phyloP scores from a whole-genome alignment of 345 rosid species.

The Hypericum androsaemum region DNA sequence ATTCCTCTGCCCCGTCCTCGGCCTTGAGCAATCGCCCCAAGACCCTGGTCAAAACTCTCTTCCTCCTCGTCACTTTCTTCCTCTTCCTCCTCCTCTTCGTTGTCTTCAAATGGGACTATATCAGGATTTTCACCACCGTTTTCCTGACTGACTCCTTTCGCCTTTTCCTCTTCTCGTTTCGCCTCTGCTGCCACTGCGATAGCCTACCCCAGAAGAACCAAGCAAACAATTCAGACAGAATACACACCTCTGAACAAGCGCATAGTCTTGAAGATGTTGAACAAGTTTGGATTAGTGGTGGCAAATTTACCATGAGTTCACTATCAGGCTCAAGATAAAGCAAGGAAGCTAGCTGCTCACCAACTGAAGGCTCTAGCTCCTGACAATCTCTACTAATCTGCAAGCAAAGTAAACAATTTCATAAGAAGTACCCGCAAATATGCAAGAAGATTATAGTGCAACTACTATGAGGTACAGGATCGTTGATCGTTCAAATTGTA shows the following conservation, averaged over 20 bases:
- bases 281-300: too few species aligned
- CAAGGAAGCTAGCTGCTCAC: slow-evolving; percentile 88
- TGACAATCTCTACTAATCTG: slow-evolving; percentile 99
- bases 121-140: slow-evolving; percentile 76
- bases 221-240: slow-evolving; percentile 9
- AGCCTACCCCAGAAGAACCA: slow-evolving; percentile 34
- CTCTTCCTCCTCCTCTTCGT: slow-evolving; percentile 86
- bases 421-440: not conserved
- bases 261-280: too few species aligned
- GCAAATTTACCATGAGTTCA: slow-evolving; percentile 82
- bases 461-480: too few species aligned
- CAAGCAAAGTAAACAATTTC: slow-evolving; percentile 20
- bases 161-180: slow-evolving; percentile 95
- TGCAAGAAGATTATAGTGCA: too few species aligned
- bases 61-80: slow-evolving; percentile 93
- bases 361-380: slow-evolving; percentile 86
- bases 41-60: slow-evolving; percentile 30
- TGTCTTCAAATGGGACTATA: slow-evolving; percentile 93
- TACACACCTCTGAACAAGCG: not conserved
- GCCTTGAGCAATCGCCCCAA: slow-evolving; percentile 43
- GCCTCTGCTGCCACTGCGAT: slow-evolving; percentile 81
- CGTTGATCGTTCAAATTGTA: too few species aligned
- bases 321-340: slow-evolving; percentile 96
- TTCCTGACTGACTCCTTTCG: slow-evolving; percentile 84
- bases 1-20: slow-evolving; percentile 94